Evolutionary conservation across 129 eudicot species (phyloP), one percentile per base, ranked within the genome.

Genomic region (Arctium lappa): DNA sequence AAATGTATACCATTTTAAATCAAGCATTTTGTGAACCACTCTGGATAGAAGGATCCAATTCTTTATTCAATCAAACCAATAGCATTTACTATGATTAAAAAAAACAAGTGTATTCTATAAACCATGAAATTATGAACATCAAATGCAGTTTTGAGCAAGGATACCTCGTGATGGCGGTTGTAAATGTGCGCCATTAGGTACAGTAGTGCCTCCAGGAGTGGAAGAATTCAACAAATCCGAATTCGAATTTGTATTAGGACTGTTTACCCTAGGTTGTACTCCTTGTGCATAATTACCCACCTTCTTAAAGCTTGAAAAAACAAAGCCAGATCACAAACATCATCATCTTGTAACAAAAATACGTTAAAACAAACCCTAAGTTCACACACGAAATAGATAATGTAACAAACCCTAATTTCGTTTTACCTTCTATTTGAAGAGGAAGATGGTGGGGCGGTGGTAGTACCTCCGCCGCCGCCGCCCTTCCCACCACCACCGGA

Each of bases 161-260:
- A 75, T 91, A 94, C 97, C 90, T 22, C 75, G 87, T 68, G 72
- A 27, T 3, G 84, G 44, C 29, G 79, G 88, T 69, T 81, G 79
- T 11, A 79, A 65, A 83, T 85, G 93, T 15, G 87, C 86, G 53
- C 95, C 97, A 88, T 94, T 94, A 73, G 62, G 88, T 40, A 75
- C 86, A 86, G 79, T 81, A 42, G 68, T 74, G 34, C 84, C 70
- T 16, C 84, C 84, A 74, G 79, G 8, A 75, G 88, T 84, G 73
- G 79, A n/a, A 72, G 82, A 65, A 86, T 73, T 69, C 63, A 69
- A 76, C 53, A 83, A 84, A 77, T 86, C 88, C 9, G 73, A 32
- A 80, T 72, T 86, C 32, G 11, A 38, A 80, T 70, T 69, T 1
- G 53, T 37, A 71, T 16, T 79, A 3, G 69, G 83, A 73, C n/a